These are phyloP conservation scores for Sporothrix variecibatus DNA, from an alignment of 2,329 filamentous ascomycete genomes.

Conservation along the genomic window DNA sequence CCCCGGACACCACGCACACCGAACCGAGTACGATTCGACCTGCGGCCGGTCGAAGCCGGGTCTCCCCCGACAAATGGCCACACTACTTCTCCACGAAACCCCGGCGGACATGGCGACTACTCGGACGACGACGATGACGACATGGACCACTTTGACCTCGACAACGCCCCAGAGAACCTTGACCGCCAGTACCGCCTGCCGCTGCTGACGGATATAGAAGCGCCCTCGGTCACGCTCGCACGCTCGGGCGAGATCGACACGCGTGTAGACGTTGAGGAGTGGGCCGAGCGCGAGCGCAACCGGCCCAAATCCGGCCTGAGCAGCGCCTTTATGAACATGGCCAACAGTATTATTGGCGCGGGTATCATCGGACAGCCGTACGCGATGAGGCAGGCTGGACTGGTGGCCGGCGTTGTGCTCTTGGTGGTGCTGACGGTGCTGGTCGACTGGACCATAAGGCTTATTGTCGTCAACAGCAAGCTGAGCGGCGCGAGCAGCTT, in stretches of 20 bases:
- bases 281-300: slow-evolving; percentile 55
- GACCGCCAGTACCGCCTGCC: slow-evolving; percentile 62
- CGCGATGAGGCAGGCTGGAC: slow-evolving; percentile 88
- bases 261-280: slow-evolving; percentile 43
- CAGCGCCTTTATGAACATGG: slow-evolving; percentile 99
- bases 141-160: slow-evolving; percentile 38
- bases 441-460: slow-evolving; percentile 95
- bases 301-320: slow-evolving; percentile 82
- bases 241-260: slow-evolving; percentile 38
- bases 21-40: slow-evolving; percentile 74
- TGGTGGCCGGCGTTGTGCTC: slow-evolving; percentile 76
- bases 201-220: slow-evolving; percentile 79
- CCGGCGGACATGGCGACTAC: neutral
- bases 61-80: slow-evolving; percentile 18
- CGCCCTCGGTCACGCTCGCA: slow-evolving; percentile 72
- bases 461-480: slow-evolving; percentile 98
- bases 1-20: slow-evolving; percentile 60
- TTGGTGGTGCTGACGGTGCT: slow-evolving; percentile 77
- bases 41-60: slow-evolving; percentile 43
- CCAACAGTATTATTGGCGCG: slow-evolving; percentile 90
- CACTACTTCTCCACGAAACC: slow-evolving; percentile 6
- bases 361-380: slow-evolving; percentile 86
- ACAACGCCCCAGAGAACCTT: slow-evolving; percentile 39
- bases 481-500: slow-evolving; percentile 91
- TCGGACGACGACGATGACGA: slow-evolving; percentile 31